These are phyloP conservation scores for Coelastrella sp. DNA, from an alignment of 139 green algal species.

Conservation along the genomic window DNA sequence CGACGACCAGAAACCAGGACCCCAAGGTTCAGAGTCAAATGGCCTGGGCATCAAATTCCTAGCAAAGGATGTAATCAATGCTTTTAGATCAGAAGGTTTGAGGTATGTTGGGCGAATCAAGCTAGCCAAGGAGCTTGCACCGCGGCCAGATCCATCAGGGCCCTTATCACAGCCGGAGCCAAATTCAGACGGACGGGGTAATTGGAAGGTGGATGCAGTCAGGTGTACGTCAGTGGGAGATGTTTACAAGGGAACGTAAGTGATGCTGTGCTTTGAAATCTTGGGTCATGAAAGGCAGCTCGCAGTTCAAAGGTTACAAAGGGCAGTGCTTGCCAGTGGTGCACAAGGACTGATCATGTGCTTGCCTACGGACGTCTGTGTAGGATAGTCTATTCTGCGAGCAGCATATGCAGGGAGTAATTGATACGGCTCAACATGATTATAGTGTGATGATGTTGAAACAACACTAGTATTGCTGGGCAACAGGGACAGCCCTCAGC, in stretches of 20 bases:
- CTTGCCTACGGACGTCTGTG: no score
- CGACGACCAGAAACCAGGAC: constrained; percentile 11
- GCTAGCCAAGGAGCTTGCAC: constrained; percentile 20
- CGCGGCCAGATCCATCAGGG: not conserved
- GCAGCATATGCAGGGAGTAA: no score
- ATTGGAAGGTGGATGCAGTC: constrained; percentile 40
- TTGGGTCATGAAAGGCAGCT: no score
- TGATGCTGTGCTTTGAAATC: not conserved
- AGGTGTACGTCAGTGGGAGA: constrained; percentile 41
- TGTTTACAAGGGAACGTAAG: constrained; percentile 47
- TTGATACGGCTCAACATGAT: no score
- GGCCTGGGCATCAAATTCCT: not conserved
- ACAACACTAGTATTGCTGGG: no score
- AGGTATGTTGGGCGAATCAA: constrained; percentile 47
- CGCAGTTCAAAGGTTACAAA: not conserved
- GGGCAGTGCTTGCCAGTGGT: not conserved
- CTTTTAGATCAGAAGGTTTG: constrained; percentile 37
- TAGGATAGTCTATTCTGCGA: no score
- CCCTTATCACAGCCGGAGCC: not conserved
- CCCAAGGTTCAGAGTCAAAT: constrained; percentile 30
- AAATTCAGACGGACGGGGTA: constrained; percentile 17
- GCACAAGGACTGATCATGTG: not conserved
- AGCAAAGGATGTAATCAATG: constrained; percentile 23
- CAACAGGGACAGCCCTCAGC: no score
- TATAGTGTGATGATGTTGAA: no score